Evolutionary conservation across 768 basidiomycete species (phyloP), one percentile per base, ranked within the genome.

Genomic region (Tulasnella sp.): DNA sequence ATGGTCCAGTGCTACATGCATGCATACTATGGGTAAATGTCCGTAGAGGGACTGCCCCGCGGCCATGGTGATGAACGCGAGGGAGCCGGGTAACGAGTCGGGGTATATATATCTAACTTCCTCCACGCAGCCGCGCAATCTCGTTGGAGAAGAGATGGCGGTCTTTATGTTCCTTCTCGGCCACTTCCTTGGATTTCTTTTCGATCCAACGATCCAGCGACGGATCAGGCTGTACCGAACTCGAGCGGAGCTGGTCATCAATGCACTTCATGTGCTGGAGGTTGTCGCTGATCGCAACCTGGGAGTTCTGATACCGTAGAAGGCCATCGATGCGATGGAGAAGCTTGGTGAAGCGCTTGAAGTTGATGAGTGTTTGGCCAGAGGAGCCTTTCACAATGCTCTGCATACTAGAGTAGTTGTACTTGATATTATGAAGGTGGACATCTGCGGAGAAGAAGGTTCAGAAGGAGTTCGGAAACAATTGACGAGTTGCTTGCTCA

Each of bases 301-400:
- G 3, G 34, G 76, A 58, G 46, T n/a, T 20, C 34, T 76, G 76
- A 37, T 46, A 50, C 8, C 20, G 7, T 24, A 76, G 46, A 40
- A 76, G n/a, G 76, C 28, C 7, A 18, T 76, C 76, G 76, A 76
- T 76, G 24, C 48, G 34, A 6, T 11, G 18, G 64, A 41, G 77
- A 41, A 72, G 58, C 24, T 78, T 78, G 20, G 20, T 60, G n/a
- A 72, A 78, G 42, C 77, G 50, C 44, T 78, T 48, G 77, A 78
- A 78, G 69, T 78, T 64, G 31, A 78, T 42, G 22, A 78, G 77
- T 14, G 58, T 69, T 37, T 69, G 60, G n/a, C 60, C 58, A 42
- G n/a, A n/a, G 20, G 50, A 22, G 11, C 77, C 64, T 64, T 64
- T 50, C 14, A 78, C 41, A 24, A 60, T 6, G n/a, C 34, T 42